Evolutionary conservation across 1,284 basidiomycete species (phyloP).

Genomic region (Apiotrichum brassicae): DNA sequence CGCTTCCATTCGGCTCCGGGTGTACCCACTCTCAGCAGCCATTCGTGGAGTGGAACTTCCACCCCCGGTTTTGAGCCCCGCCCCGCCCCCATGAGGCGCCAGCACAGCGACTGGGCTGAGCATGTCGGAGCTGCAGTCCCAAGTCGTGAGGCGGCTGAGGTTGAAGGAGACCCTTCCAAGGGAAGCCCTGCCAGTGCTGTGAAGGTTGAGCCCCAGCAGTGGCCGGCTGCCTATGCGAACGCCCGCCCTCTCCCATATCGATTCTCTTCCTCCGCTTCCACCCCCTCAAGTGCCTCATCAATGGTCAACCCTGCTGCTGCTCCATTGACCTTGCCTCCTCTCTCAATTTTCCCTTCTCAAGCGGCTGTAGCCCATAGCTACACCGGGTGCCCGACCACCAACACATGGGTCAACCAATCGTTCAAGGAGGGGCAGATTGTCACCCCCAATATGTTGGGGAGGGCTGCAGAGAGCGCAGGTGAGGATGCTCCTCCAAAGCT

Average conservation of each 20-base stretch:
- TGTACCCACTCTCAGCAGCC: slow-evolving; percentile 26
- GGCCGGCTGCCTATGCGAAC: slow-evolving; percentile 6
- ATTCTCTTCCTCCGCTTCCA: slow-evolving; percentile 26
- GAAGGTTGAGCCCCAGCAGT: background rate
- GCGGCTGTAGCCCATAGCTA: background rate
- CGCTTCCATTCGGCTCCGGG: slow-evolving; percentile 38
- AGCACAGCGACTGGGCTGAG: slow-evolving; percentile 8
- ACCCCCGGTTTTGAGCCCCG: slow-evolving; percentile 14
- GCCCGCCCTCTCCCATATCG: slow-evolving; percentile 5
- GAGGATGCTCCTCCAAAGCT: slow-evolving; percentile 19
- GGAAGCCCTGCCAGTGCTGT: background rate
- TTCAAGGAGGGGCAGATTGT: slow-evolving; percentile 3
- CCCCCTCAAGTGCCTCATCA: slow-evolving; percentile 25
- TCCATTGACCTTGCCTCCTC: slow-evolving; percentile 18
- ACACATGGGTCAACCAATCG: background rate
- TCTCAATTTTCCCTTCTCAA: slow-evolving; percentile 19
- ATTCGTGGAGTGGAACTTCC: slow-evolving; percentile 17
- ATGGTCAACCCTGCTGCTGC: slow-evolving; percentile 17
- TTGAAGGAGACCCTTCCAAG: slow-evolving; percentile 10
- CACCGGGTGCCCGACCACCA: background rate
- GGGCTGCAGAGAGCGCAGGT: slow-evolving; percentile 17
- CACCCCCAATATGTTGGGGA: slow-evolving; percentile 14
- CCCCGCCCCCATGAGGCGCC: slow-evolving; percentile 9
- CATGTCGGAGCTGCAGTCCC: slow-evolving; percentile 12
- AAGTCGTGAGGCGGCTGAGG: slow-evolving; percentile 22